Evolutionary conservation across 192 early-diverging fungal species (phyloP).

Genomic region (Coemansia pectinata): DNA sequence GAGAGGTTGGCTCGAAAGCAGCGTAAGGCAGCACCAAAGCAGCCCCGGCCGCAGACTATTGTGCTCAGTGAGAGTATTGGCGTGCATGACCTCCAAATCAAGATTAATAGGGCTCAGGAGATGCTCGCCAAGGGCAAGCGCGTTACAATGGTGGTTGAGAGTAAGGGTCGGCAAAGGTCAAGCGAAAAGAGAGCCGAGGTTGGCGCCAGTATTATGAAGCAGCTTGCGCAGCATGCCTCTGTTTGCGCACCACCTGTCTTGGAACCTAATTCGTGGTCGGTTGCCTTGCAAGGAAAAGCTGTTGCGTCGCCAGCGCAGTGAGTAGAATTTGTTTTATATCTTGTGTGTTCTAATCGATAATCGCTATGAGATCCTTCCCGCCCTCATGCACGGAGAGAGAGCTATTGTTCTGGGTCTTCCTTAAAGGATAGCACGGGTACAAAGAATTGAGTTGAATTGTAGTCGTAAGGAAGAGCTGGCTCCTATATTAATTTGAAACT

Average conservation of each 20-base stretch:
- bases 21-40: background rate
- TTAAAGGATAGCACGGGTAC: background rate
- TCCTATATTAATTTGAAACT: background rate
- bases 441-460: too few relatives aligned
- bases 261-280: conserved; percentile 21
- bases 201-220: conserved; percentile 4
- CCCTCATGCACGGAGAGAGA: too few relatives aligned
- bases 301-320: background rate
- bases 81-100: conserved; percentile 31
- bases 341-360: background rate
- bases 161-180: background rate
- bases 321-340: background rate
- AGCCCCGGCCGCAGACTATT: conserved; percentile 25
- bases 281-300: conserved; percentile 26
- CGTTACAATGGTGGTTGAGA: conserved; percentile 26
- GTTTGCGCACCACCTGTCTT: conserved; percentile 9
- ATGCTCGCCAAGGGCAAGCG: conserved; percentile 29
- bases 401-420: background rate
- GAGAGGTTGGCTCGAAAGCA: conserved; percentile 31
- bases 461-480: too few relatives aligned
- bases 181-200: conserved; percentile 1
- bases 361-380: background rate
- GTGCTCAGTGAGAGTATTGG: conserved; percentile 17
- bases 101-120: conserved; percentile 11
- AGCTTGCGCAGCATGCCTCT: conserved; percentile 5